These are phyloP conservation scores for Myrica gale DNA, from an alignment of 306 rosid species.

Conservation along the genomic window DNA sequence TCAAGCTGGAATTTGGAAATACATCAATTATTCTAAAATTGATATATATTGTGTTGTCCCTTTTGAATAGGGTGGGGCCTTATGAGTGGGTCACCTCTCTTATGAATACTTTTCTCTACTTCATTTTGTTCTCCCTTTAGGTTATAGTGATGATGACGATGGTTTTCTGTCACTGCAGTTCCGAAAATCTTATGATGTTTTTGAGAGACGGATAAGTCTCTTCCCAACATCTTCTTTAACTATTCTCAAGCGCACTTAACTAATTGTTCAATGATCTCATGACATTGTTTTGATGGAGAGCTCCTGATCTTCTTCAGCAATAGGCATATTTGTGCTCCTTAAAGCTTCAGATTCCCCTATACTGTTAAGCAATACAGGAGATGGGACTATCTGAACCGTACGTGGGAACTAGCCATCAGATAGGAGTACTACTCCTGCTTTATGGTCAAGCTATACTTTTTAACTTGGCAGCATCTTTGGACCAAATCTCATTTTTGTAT, in stretches of 20 bases:
- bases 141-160: neutral
- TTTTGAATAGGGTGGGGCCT: neutral
- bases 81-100: neutral
- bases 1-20: neutral
- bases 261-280: neutral
- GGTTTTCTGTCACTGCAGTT: neutral
- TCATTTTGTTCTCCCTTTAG: neutral
- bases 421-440: neutral
- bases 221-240: neutral
- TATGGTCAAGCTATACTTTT: neutral
- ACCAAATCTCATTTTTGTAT: neutral
- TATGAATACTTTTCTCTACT: neutral
- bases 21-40: no score
- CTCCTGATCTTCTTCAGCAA: neutral
- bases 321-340: neutral
- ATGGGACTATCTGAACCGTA: neutral
- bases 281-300: neutral
- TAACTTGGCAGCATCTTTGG: neutral
- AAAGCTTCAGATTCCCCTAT: neutral
- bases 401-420: neutral
- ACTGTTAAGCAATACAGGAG: neutral
- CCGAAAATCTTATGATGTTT: neutral
- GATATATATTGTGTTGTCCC: neutral
- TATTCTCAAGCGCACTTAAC: neutral
- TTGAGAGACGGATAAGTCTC: neutral